phyloP scores from a whole-genome alignment of 306 rosid genomes.

The Cicer chorassanicum region DNA sequence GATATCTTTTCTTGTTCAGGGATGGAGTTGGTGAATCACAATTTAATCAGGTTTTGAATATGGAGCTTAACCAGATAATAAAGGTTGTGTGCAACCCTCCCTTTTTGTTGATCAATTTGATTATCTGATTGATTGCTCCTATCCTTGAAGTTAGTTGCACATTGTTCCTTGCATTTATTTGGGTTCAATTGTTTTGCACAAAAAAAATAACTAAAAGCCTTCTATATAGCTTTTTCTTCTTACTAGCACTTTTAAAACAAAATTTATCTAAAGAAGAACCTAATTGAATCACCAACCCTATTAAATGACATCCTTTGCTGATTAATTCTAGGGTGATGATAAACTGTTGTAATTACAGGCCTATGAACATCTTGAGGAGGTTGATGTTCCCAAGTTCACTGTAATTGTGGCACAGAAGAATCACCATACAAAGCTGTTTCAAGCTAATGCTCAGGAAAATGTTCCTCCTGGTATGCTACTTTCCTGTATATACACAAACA shows the following conservation, averaged over 20 bases:
- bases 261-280: slow-evolving; percentile 19
- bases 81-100: slow-evolving; percentile 64
- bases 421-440: slow-evolving; percentile 83
- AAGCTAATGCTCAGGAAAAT: slow-evolving; percentile 61
- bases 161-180: not conserved
- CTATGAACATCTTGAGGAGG: slow-evolving; percentile 76
- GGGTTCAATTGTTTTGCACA: slow-evolving; percentile 16
- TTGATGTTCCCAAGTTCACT: slow-evolving; percentile 72
- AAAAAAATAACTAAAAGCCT: not conserved
- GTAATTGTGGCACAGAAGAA: slow-evolving; percentile 87
- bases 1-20: slow-evolving; percentile 54
- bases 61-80: slow-evolving; percentile 84
- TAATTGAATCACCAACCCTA: not conserved
- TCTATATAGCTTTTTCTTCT: not conserved
- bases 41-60: slow-evolving; percentile 79
- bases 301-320: slow-evolving; percentile 10
- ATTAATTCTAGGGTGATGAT: slow-evolving; percentile 35
- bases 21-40: slow-evolving; percentile 96
- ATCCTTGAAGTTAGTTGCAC: slow-evolving; percentile 24
- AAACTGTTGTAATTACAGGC: slow-evolving; percentile 64
- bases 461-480: slow-evolving; percentile 84
- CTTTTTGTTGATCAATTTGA: slow-evolving; percentile 30
- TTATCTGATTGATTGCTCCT: not conserved
- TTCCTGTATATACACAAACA: slow-evolving; percentile 25
- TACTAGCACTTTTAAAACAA: slow-evolving; percentile 1